phyloP scores from a whole-genome alignment of 768 basidiomycete species.

The Mycena crocata region DNA sequence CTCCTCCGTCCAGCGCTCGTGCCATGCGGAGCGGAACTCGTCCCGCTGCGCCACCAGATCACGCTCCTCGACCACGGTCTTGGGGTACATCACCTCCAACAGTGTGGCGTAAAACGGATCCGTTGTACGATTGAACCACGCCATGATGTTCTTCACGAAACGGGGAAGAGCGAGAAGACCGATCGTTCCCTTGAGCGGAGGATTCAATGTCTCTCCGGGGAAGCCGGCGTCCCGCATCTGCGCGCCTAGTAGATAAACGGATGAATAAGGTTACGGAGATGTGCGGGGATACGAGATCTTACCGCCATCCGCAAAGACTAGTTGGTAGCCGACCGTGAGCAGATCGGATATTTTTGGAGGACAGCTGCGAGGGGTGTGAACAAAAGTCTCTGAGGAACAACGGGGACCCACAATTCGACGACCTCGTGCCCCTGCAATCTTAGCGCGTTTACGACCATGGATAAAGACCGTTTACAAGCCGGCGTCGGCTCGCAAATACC shows the following conservation, averaged over 20 bases:
- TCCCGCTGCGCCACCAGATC: constrained; percentile 60
- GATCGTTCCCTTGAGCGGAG: constrained; percentile 39
- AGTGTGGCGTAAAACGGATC: constrained; percentile 49
- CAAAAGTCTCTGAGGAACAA: not conserved
- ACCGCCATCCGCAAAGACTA: constrained; percentile 71
- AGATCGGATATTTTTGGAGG: constrained; percentile 65
- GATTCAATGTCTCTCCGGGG: constrained; percentile 49
- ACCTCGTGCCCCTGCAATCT: constrained; percentile 72
- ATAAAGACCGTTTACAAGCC: constrained; percentile 69
- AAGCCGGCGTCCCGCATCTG: constrained; percentile 52
- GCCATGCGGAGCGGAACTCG: constrained; percentile 56
- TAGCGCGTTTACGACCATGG: constrained; percentile 62
- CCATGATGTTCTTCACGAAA: constrained; percentile 45
- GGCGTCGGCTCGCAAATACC: constrained; percentile 72
- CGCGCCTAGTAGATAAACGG: constrained; percentile 47
- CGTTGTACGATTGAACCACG: constrained; percentile 44
- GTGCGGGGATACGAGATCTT: constrained; percentile 26
- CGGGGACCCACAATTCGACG: constrained; percentile 63
- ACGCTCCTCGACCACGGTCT: constrained; percentile 64
- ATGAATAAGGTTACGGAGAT: constrained; percentile 12
- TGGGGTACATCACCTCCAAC: constrained; percentile 50
- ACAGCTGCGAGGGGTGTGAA: constrained; percentile 35
- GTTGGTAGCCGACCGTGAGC: constrained; percentile 63
- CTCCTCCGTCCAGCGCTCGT: constrained; percentile 57
- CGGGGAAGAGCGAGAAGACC: constrained; percentile 29